A percentile compares a stretch with the other conserved stretches of the same genome.
These are phyloP conservation scores for Onygena corvina DNA, from an alignment of 2,329 filamentous ascomycete genomes.

Conservation along the genomic window DNA sequence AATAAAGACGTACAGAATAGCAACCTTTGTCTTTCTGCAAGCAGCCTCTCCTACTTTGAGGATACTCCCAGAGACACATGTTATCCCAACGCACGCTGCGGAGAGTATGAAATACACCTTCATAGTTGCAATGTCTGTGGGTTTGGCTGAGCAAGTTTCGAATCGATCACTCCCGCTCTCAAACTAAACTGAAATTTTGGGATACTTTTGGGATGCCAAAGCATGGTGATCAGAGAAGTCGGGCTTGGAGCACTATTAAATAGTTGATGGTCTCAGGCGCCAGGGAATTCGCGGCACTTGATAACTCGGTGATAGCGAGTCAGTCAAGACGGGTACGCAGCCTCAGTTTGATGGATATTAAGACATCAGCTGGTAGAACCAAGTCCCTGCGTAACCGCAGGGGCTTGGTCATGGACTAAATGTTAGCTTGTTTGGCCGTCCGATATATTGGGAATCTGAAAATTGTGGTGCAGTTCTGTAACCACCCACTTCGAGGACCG, in stretches of 20 bases:
- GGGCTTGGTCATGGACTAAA: not conserved
- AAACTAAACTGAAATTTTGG: no score
- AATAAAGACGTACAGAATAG: slow-evolving; percentile 23
- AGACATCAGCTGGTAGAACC: not conserved
- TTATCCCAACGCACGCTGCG: not conserved
- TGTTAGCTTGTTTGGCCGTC: not conserved
- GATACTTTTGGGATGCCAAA: no score
- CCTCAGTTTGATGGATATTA: not conserved
- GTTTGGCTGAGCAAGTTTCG: no score
- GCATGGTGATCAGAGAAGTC: no score
- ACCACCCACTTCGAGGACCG: no score
- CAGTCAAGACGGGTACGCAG: not conserved
- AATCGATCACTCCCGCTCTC: no score
- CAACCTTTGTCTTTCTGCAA: slow-evolving; percentile 25
- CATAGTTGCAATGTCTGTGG: not conserved
- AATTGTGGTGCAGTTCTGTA: no score
- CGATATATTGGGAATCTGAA: no score
- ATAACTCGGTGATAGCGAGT: no score
- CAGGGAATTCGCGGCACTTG: no score
- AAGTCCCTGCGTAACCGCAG: not conserved
- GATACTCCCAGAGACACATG: not conserved
- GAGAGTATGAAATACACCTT: not conserved
- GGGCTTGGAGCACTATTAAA: no score
- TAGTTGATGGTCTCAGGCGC: no score
- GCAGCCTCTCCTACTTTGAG: not conserved